Evolutionary conservation across 345 rosid species (phyloP), one percentile per base, ranked within the genome.

Genomic region (Cardamine resedifolia): DNA sequence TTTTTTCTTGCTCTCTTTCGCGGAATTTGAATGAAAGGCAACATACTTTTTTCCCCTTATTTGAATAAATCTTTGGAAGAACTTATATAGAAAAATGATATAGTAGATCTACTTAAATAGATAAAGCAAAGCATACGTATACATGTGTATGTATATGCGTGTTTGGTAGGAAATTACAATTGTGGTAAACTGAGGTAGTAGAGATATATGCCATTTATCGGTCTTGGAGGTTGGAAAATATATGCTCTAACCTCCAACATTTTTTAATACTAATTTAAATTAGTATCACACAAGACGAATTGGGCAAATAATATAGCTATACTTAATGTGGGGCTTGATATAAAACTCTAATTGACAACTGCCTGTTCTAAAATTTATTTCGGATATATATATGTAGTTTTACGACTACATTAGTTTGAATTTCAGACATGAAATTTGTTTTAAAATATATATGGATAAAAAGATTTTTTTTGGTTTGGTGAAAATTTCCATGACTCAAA

Each of bases 201-300:
- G 38, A 36, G 31, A 18, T n/a, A n/a, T n/a, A n/a, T n/a, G 4
- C 10, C 12, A 27, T 14, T 66, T 18, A 16, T 45, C 33, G 50
- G 2, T 50, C 52, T 62, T 70, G 79, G 79, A 63, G 79, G 79
- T 76, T 76, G 79, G 18, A 66, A 69, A 34, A 44, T 62, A 20
- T 21, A 62, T 36, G 59, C 44, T 64, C 70, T 69, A 76, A 70
- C 79, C 75, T 70, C 79, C 79, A 64, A 47, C 33, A 19, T 3
- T 43, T 34, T 65, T 58, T 10, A 10, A 26, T 36, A 64, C 4
- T 45, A 47, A 21, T 14, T 73, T 44, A 16, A n/a, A n/a, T 43
- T 43, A 43, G 19, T 43, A 44, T 44, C 20, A 44, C 48, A 41
- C 19, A 2, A 5, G 18, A 15, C 19, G 48, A 44, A n/a, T 44